Conservation (phyloP, 441 rosid species). For the Theobroma grandiflorum region DNA sequence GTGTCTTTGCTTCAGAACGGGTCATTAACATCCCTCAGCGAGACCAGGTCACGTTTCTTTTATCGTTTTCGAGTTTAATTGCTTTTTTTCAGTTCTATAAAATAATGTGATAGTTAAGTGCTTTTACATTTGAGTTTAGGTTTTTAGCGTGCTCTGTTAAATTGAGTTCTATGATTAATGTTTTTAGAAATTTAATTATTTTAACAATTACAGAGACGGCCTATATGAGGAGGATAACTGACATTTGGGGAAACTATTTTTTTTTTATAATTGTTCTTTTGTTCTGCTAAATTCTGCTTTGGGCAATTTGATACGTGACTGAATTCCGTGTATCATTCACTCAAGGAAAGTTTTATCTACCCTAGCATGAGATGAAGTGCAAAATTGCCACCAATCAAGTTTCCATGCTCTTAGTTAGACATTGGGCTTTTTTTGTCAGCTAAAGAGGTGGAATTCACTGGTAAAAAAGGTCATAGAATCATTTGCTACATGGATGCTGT, state of each 20-base stretch:
- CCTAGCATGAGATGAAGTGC: neutral
- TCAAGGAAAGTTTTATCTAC: neutral
- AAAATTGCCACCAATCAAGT: neutral
- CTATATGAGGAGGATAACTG: neutral
- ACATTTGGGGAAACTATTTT: neutral
- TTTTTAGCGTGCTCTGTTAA: neutral
- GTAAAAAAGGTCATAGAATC: no score
- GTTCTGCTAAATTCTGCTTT: neutral
- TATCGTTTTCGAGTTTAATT: neutral
- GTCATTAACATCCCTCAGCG: constrained; percentile 50
- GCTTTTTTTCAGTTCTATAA: neutral
- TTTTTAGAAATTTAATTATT: neutral
- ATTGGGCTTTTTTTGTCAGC: neutral
- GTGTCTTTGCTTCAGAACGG: constrained; percentile 46
- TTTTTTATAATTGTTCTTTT: neutral
- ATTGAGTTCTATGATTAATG: neutral
- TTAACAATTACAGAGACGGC: neutral
- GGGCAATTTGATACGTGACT: neutral
- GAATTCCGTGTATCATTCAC: neutral
- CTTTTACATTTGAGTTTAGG: neutral
- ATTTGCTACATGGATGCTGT: neutral
- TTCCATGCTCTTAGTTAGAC: neutral
- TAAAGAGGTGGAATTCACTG: neutral
- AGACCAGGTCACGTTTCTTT: constrained; percentile 48
- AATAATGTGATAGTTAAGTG: neutral